These are phyloP conservation scores for Malassezia psittaci DNA, from an alignment of 1,284 basidiomycete genomes.

Conservation along the genomic window DNA sequence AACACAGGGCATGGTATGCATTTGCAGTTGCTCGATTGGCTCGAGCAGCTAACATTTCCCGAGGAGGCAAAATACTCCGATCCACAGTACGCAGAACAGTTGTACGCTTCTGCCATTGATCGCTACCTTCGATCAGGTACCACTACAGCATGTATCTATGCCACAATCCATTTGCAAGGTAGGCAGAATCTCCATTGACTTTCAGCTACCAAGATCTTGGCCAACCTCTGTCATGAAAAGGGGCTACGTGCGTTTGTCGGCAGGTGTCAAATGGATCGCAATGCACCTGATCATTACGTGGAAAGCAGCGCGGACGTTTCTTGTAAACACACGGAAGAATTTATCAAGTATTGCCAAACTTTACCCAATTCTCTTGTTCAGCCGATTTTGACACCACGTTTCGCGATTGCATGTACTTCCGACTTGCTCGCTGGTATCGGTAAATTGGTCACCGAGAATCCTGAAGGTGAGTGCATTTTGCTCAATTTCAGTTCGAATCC, in stretches of 20 bases:
- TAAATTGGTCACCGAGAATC: background rate
- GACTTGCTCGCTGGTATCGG: constrained; percentile 59
- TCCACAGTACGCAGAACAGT: constrained; percentile 59
- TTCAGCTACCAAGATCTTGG: constrained; percentile 63
- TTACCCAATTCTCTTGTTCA: constrained; percentile 56
- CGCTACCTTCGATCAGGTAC: constrained; percentile 61
- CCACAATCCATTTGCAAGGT: constrained; percentile 64
- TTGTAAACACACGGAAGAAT: background rate
- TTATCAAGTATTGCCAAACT: constrained; percentile 35
- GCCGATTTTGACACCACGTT: constrained; percentile 84
- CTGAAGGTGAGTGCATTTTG: background rate
- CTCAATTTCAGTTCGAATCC: constrained; percentile 56
- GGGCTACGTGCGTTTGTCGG: constrained; percentile 83
- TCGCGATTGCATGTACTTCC: constrained; percentile 79
- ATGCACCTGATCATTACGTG: constrained; percentile 62
- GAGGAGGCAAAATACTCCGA: constrained; percentile 73
- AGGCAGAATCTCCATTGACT: background rate
- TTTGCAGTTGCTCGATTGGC: constrained; percentile 77
- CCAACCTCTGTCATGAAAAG: constrained; percentile 60
- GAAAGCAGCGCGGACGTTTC: constrained; percentile 51
- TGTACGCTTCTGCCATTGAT: constrained; percentile 66
- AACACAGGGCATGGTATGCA: constrained; percentile 57
- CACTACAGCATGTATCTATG: constrained; percentile 87
- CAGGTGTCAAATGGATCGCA: constrained; percentile 85
- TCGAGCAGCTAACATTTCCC: constrained; percentile 76